These are phyloP conservation scores for Blastobotrys elegans DNA, from an alignment of 1,139 yeast genomes.

Conservation along the genomic window DNA sequence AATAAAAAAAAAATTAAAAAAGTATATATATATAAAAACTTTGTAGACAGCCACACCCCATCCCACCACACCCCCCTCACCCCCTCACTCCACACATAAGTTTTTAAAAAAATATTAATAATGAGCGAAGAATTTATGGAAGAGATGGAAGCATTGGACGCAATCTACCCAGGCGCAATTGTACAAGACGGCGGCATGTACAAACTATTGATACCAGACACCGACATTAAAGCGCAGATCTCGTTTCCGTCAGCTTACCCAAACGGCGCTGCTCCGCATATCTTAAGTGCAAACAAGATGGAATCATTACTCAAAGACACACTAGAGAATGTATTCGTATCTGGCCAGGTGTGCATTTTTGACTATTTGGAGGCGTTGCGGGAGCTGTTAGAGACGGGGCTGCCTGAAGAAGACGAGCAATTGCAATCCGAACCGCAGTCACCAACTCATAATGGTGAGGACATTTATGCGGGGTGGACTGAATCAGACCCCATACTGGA, in stretches of 20 bases:
- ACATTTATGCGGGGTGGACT: slow-evolving; percentile 57
- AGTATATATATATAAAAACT: too few relatives aligned
- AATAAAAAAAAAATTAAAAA: too few relatives aligned
- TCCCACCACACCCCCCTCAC: too few relatives aligned
- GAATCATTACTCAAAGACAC: slow-evolving; percentile 41
- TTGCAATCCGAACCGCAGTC: slow-evolving; percentile 15
- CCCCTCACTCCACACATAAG: not conserved
- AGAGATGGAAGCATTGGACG: slow-evolving; percentile 78
- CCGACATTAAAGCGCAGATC: slow-evolving; percentile 51
- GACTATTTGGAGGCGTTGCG: slow-evolving; percentile 69
- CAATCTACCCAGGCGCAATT: slow-evolving; percentile 72
- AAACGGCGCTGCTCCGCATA: slow-evolving; percentile 52
- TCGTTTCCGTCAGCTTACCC: slow-evolving; percentile 74
- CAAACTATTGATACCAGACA: slow-evolving; percentile 60
- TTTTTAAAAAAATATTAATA: not conserved
- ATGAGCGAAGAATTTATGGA: slow-evolving; percentile 55
- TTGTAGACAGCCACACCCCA: too few relatives aligned
- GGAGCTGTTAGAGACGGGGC: slow-evolving; percentile 24
- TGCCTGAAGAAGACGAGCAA: slow-evolving; percentile 24
- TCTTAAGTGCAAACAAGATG: slow-evolving; percentile 29
- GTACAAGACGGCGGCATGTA: slow-evolving; percentile 41
- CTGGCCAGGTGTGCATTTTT: slow-evolving; percentile 73
- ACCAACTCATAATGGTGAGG: slow-evolving; percentile 23
- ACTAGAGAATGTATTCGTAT: slow-evolving; percentile 44
- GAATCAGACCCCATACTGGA: slow-evolving; percentile 74